Evolutionary conservation across 1,139 yeast genomes (phyloP).

Genomic region (Lodderomyces theae): DNA sequence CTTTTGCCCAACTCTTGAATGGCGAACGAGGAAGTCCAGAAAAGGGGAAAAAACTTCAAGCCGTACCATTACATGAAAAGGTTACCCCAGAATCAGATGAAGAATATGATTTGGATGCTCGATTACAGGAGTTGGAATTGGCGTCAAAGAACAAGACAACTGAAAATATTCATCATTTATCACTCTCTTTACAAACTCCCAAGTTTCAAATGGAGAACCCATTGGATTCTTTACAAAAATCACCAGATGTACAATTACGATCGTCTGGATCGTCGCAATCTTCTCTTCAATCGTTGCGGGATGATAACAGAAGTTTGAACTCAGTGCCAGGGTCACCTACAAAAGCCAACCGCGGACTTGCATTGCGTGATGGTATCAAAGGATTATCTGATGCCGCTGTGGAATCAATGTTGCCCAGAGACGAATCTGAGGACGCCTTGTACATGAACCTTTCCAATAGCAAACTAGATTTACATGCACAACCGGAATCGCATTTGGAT

Average conservation of each 20-base stretch:
- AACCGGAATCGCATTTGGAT: constrained; percentile 15
- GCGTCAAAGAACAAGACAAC: constrained; percentile 29
- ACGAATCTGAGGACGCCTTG: constrained; percentile 12
- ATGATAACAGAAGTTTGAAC: constrained; percentile 33
- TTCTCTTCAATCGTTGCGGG: constrained; percentile 42
- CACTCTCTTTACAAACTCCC: constrained; percentile 32
- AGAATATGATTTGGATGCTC: constrained; percentile 32
- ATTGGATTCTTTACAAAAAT: constrained; percentile 29
- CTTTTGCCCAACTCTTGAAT: constrained; percentile 18
- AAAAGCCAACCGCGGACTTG: constrained; percentile 28
- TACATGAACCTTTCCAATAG: constrained; percentile 2
- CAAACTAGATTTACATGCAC: constrained; percentile 1
- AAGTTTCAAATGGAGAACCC: constrained; percentile 30
- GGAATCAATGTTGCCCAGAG: constrained; percentile 31
- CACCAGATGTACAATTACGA: constrained; percentile 28
- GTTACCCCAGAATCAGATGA: constrained; percentile 21
- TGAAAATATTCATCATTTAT: constrained; percentile 36
- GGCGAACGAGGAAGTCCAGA: constrained; percentile 8
- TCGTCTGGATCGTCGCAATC: constrained; percentile 46
- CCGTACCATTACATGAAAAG: constrained; percentile 37
- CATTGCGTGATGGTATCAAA: constrained; percentile 44
- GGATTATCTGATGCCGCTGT: constrained; percentile 44
- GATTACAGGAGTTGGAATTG: constrained; percentile 30
- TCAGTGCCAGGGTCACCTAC: constrained; percentile 23
- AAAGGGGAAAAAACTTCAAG: neutral